Percentiles rank a stretch among this genome's conserved stretches.
Evolutionary conservation across 805 yeast genomes (phyloP).

Genomic region (Lipomyces orientalis): DNA sequence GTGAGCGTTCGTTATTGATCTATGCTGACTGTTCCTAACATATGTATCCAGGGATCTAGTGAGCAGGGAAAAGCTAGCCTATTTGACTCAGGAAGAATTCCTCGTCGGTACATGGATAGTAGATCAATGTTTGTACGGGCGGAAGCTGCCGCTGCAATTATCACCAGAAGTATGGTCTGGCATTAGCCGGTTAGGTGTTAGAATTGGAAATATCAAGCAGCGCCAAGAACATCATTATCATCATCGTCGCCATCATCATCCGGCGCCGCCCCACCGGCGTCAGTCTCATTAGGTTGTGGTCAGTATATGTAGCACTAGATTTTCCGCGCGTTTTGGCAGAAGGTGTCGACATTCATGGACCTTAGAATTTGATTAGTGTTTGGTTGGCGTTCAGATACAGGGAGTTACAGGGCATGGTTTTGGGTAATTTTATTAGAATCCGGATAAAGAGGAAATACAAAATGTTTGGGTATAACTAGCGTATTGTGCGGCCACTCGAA

Average conservation of each 20-base stretch:
- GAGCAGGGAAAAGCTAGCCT: slow-evolving; percentile 61
- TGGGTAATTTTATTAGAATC: not conserved
- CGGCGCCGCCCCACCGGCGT: not conserved
- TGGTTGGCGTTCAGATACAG: not conserved
- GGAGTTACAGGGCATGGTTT: not conserved
- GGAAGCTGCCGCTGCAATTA: slow-evolving; percentile 78
- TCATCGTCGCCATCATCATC: not conserved
- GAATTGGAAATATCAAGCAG: slow-evolving; percentile 17
- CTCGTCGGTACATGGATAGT: slow-evolving; percentile 98
- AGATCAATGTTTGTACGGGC: slow-evolving; percentile 93
- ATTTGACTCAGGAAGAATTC: slow-evolving; percentile 78
- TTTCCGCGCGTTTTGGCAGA: not conserved
- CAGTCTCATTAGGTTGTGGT: not conserved
- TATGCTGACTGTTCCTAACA: not conserved
- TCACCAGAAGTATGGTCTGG: slow-evolving; percentile 80
- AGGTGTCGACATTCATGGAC: not conserved
- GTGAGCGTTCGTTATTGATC: slow-evolving; percentile 47
- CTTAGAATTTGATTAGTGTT: not conserved
- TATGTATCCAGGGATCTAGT: slow-evolving; percentile 56
- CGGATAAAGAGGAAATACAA: not conserved
- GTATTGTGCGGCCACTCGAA: not conserved
- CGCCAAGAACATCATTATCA: slow-evolving; percentile 9
- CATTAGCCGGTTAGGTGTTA: slow-evolving; percentile 54
- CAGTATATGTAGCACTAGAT: not conserved
- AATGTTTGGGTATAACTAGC: not conserved